phyloP scores from a whole-genome alignment of 352 stramenopile species.

The Globisporangium echinulatum region DNA sequence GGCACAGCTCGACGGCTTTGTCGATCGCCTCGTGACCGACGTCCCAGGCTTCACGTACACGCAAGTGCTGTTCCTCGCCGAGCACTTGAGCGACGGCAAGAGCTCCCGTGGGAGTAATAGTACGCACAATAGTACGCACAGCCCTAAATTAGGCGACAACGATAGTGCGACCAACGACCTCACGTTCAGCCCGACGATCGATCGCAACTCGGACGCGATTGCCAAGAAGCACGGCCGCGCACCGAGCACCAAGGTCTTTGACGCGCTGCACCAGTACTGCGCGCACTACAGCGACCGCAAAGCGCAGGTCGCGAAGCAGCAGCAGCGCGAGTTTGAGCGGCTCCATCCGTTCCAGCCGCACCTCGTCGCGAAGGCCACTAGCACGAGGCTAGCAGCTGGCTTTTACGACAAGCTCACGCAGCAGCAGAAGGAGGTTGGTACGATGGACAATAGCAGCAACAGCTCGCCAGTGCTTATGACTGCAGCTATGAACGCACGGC shows the following conservation, averaged over 20 bases:
- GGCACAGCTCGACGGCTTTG: constrained; percentile 32
- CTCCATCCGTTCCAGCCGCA: constrained; percentile 61
- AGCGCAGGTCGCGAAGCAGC: constrained; percentile 40
- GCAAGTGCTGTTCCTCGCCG: constrained; percentile 60
- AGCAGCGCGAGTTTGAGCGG: constrained; percentile 49
- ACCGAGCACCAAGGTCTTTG: constrained; percentile 55
- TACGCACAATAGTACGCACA: neutral
- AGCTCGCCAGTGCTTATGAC: constrained; percentile 28
- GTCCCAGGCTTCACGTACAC: constrained; percentile 63
- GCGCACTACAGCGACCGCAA: constrained; percentile 63
- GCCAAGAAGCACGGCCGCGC: constrained; percentile 54
- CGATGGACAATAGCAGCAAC: constrained; percentile 1
- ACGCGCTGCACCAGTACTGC: constrained; percentile 66
- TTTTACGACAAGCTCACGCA: constrained; percentile 58
- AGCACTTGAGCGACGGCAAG: constrained; percentile 39
- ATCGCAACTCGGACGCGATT: constrained; percentile 61
- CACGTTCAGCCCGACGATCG: constrained; percentile 64
- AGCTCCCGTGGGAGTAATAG: constrained; percentile 16
- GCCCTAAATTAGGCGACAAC: constrained; percentile 2
- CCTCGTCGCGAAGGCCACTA: constrained; percentile 31
- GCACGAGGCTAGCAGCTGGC: constrained; percentile 21
- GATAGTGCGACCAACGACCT: constrained; percentile 36
- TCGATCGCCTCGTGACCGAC: constrained; percentile 61
- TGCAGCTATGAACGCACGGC: constrained; percentile 40
- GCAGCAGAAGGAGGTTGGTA: neutral